Base-by-base conservation (phyloP, 1,284 basidiomycete species). In the Rhizoctonia solani region DNA sequence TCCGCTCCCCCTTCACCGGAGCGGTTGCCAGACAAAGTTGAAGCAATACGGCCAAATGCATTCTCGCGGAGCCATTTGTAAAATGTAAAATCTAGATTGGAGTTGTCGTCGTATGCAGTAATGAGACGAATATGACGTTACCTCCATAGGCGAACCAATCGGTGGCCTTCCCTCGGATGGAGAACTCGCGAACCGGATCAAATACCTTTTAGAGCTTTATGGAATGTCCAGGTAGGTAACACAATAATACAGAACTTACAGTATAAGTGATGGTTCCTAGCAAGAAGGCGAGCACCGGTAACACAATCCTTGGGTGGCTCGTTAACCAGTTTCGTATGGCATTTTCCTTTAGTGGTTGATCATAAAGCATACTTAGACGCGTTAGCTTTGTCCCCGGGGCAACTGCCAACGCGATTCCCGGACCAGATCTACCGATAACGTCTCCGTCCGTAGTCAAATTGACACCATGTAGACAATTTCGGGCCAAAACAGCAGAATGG, bases 251-350 rank as follows among this genome's bases (percentile, higher is more conserved):
- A 75, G 71, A 66, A 77, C 83, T 76, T 75, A 94, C 90, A 4
- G 90, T 90, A 76, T 96, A 97, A 29, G 91, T 93, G 54, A 98
- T 74, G 1, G 89, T 89, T 14, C 95, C 96, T 29, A 98, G 75
- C 1, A 98, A 79, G 77, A 98, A 96, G 49, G 94, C 85, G 0
- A 95, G 69, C 11, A 97, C 77, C 0, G 96, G 96, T 3, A 98
- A 79, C 47, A 90, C 86, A 67, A 98, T 90, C 71, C 86, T 86
- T 0, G 96, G 96, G 79, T 99, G 96, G 21, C 78, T 82, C 4
- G 87, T 81, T 61, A 95, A 80, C 91, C 95, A 99, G 73, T 90
- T 87, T 47, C 90, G 83, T 30, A 96, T 77, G 32, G 81, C 86
- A 75, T 95, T 90, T 0, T 85, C 86, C 74, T 90, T 87, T n/a